Base-by-base conservation (phyloP, 2,329 filamentous ascomycete species). In the Aspergillus persii region DNA sequence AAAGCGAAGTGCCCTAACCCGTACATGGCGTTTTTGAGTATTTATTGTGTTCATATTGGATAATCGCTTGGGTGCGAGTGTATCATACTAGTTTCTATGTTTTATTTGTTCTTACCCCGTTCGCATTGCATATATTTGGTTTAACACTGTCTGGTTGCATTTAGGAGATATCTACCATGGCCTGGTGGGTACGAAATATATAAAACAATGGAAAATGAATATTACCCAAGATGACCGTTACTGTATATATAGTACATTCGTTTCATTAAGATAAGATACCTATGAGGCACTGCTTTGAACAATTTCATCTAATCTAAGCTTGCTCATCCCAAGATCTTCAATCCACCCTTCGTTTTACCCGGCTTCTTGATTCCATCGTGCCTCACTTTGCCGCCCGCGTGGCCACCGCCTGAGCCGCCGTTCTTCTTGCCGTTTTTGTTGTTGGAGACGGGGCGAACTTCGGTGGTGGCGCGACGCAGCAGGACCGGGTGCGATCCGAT, bases 401-500 rank as follows among this genome's bases (percentile, higher is more conserved):
- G 66, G 56, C 71, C 68, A 54, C 70, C 69, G 31, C 69, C 68
- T 39, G 69, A 71, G 31, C 65, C 65, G 8, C 66, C 73, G 48
- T 76, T 73, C 67, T 81, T 80, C 54, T 86, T 84, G 59, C 89
- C 88, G 69, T 86, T 87, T 66, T 85, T 85, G 48, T 84, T 82
- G 63, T 89, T 88, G n/a, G 83, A 83, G 11, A 87, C 83, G 4
- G 92, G 86, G 72, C 91, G 92, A 75, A 99, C 92, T 75, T 98
- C 93, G 5, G 94, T 96, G 66, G 89, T 96, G 65, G 91, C 92
- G 74, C 95, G 91, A 75, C 90, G 88, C 66, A 98, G 85, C 29
- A 91, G 81, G 30, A 97, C 91, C 0, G 95, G 95, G 76, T 98
- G 95, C 74, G 92, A 97, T 69, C 96, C 94, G 72, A 99, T 98